A percentile compares a stretch with the other conserved stretches of the same genome.
phyloP scores from a whole-genome alignment of 495 filamentous ascomycete genomes.

The Alectoria sarmentosa region DNA sequence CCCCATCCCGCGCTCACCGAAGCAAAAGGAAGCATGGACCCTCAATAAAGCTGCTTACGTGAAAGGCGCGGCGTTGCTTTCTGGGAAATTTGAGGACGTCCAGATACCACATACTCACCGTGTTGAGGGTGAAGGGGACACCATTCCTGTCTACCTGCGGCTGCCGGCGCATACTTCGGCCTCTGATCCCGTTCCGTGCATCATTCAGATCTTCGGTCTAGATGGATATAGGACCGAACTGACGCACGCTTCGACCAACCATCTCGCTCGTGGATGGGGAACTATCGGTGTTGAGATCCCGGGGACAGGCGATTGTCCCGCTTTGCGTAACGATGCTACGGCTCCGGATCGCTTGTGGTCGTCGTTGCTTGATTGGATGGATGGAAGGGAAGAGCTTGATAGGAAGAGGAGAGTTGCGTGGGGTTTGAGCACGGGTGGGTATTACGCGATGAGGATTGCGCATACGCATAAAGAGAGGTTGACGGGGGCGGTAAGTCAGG shows the following conservation, averaged over 20 bases:
- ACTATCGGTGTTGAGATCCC: slow-evolving; percentile 66
- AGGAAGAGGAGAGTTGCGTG: slow-evolving; percentile 54
- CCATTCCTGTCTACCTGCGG: slow-evolving; percentile 60
- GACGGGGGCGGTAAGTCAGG: slow-evolving; percentile 57
- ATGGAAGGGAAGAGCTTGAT: slow-evolving; percentile 50
- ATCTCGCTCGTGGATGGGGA: slow-evolving; percentile 53
- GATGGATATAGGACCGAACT: slow-evolving; percentile 78
- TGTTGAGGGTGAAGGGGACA: slow-evolving; percentile 40
- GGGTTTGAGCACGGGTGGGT: slow-evolving; percentile 69
- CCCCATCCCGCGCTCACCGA: slow-evolving; percentile 48
- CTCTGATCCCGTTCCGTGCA: slow-evolving; percentile 44
- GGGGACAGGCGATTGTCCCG: slow-evolving; percentile 72
- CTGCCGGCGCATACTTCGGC: slow-evolving; percentile 41
- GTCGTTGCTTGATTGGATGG: slow-evolving; percentile 62
- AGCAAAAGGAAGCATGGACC: slow-evolving; percentile 54
- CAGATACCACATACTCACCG: slow-evolving; percentile 50
- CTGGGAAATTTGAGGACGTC: slow-evolving; percentile 49
- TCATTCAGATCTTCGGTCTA: slow-evolving; percentile 67
- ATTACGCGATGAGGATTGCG: slow-evolving; percentile 67
- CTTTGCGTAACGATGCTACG: slow-evolving; percentile 46
- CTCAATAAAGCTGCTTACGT: slow-evolving; percentile 58
- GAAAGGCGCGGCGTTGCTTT: slow-evolving; percentile 51
- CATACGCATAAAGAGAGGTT: slow-evolving; percentile 59
- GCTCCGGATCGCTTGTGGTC: slow-evolving; percentile 46
- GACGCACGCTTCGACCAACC: slow-evolving; percentile 60